These are phyloP conservation scores for Tetrapisispora phaffii DNA, from an alignment of 805 yeast genomes.

Conservation along the genomic window DNA sequence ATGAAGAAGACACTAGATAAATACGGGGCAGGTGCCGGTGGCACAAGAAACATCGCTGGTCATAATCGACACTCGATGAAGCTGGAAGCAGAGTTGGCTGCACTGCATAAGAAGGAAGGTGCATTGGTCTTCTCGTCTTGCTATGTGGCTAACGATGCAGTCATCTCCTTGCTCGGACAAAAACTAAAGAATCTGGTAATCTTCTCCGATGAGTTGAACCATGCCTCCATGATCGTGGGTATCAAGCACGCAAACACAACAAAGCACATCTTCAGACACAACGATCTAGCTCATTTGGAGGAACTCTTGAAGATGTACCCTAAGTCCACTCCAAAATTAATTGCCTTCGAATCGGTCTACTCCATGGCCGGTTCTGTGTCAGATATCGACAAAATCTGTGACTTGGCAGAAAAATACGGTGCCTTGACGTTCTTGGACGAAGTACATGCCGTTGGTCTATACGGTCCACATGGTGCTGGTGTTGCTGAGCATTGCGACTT, in stretches of 20 bases:
- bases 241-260: conserved; percentile 80
- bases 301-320: conserved; percentile 70
- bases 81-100: conserved; percentile 79
- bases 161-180: conserved; percentile 81
- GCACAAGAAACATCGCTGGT: conserved; percentile 97
- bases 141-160: conserved; percentile 94
- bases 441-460: conserved; percentile 98
- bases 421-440: conserved; percentile 95
- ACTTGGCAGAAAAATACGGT: conserved; percentile 93
- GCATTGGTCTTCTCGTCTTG: conserved; percentile 93
- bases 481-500: conserved; percentile 95
- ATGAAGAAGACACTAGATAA: conserved; percentile 74
- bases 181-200: conserved; percentile 82
- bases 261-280: conserved; percentile 88
- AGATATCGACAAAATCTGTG: conserved; percentile 86
- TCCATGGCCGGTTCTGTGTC: conserved; percentile 98
- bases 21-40: conserved; percentile 99
- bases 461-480: conserved; percentile 99
- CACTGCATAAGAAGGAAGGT: conserved; percentile 87
- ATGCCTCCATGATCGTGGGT: conserved; percentile 97
- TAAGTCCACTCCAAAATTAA: conserved; percentile 78
- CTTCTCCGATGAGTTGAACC: conserved; percentile 87
- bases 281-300: conserved; percentile 79
- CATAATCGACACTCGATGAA: conserved; percentile 85
- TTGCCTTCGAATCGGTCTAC: conserved; percentile 94